phyloP scores from a whole-genome alignment of 2,329 filamentous ascomycete species.

The Arthrobotrys sinensis region DNA sequence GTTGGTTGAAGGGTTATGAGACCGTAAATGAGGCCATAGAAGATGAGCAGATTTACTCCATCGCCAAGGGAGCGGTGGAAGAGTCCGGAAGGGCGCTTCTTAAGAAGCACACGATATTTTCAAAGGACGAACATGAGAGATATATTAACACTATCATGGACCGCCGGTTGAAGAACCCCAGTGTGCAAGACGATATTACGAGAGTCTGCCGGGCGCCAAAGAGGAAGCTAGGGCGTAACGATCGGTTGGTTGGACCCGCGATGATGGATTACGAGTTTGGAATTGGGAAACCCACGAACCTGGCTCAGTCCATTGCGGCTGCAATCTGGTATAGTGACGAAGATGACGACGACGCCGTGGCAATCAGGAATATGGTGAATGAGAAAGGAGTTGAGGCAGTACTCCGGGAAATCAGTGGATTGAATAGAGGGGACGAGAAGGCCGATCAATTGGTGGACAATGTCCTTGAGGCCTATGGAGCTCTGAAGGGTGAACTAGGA shows the following conservation, averaged over 20 bases:
- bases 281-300: constrained; percentile 73
- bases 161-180: constrained; percentile 68
- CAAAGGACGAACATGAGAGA: constrained; percentile 80
- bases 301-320: constrained; percentile 90
- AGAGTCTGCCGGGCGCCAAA: constrained; percentile 95
- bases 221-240: constrained; percentile 93
- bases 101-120: constrained; percentile 81
- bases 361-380: constrained; percentile 88
- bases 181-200: constrained; percentile 80
- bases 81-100: constrained; percentile 91
- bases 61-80: constrained; percentile 83
- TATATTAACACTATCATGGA: constrained; percentile 94
- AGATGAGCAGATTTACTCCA: constrained; percentile 82
- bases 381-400: constrained; percentile 80
- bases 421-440: constrained; percentile 81
- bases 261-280: constrained; percentile 86
- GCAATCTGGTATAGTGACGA: constrained; percentile 95
- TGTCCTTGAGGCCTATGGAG: constrained; percentile 24
- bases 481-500: constrained; percentile 37
- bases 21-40: constrained; percentile 91
- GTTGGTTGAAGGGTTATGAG: constrained; percentile 85
- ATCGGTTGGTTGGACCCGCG: constrained; percentile 94
- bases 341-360: constrained; percentile 88
- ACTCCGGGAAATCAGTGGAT: constrained; percentile 84
- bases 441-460: constrained; percentile 84